Evolutionary conservation across 345 rosid genomes (phyloP), one percentile per base, ranked within the genome.

Genomic region (Excoecaria agallocha): DNA sequence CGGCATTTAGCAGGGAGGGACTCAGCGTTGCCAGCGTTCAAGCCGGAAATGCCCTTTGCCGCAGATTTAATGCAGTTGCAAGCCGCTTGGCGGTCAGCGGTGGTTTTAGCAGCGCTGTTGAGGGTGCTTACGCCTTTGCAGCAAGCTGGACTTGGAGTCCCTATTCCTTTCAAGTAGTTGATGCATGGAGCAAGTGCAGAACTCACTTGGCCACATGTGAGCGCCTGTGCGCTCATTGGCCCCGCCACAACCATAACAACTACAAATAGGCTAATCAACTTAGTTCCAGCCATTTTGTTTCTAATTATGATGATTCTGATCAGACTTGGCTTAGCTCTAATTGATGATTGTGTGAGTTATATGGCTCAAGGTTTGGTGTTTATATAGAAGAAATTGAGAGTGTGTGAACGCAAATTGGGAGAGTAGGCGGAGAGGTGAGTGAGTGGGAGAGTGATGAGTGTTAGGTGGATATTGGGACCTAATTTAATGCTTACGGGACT

Each of bases 51-150:
- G 35, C 12, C 15, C 15, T 4, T 20, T 4, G 78, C 59, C 4
- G 67, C 58, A 8, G 50, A 6, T 46, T 75, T 68, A 59, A 75
- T 41, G 73, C 78, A 75, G 5, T 37, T 13, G 60, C 78, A 75
- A 0, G 78, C 66, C 8, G 12, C 17, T 12, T 46, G 73, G 68
- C 78, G 68, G 59, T 50, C 78, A 35, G 73, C n/a, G 48, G 78
- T 59, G 67, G 73, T 59, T 46, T 48, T 19, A 17, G 78, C 78
- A 22, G 57, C 58, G 38, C 19, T 35, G 67, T 46, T 37, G 59
- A 75, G 38, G 46, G 39, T 6, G 10, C 37, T 38, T 0, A 69
- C 72, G 1, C 78, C 78, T 15, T 22, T 22, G 73, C 78, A 75
- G 68, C 78, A 75, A 0, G 10, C 35, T 7, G 59, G 6, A 3